phyloP scores from a whole-genome alignment of 306 rosid genomes.

The Prunus armeniaca region DNA sequence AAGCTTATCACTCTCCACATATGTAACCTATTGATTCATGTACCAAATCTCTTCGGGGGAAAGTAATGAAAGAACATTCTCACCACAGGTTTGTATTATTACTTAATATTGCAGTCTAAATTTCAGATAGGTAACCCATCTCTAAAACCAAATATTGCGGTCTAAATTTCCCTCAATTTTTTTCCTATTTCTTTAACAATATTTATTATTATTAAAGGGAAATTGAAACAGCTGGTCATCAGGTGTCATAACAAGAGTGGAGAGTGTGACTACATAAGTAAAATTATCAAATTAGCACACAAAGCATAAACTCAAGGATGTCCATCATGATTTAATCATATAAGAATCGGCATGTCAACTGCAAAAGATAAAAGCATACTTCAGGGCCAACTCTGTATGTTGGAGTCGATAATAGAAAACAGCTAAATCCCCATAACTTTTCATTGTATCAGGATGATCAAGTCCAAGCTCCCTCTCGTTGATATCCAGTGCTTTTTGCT shows the following conservation, averaged over 20 bases:
- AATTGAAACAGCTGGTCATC: neutral
- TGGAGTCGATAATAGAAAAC: slow-evolving; percentile 98
- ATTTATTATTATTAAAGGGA: neutral
- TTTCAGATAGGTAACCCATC: neutral
- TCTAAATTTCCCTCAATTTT: neutral
- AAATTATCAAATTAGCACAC: neutral
- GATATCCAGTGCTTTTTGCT: slow-evolving; percentile 96
- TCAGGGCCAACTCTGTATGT: slow-evolving; percentile 94
- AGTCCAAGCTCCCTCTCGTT: slow-evolving; percentile 98
- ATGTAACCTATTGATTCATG: neutral
- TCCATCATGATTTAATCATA: slow-evolving; percentile 14
- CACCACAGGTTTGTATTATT: neutral
- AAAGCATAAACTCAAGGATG: neutral
- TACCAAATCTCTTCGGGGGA: neutral
- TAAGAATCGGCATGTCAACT: neutral
- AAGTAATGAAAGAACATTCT: neutral
- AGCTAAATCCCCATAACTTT: slow-evolving; percentile 98
- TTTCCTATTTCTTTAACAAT: neutral
- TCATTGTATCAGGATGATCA: slow-evolving; percentile 99
- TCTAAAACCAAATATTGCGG: neutral
- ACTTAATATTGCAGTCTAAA: neutral
- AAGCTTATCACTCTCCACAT: neutral
- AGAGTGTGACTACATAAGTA: neutral
- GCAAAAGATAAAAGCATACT: slow-evolving; percentile 51
- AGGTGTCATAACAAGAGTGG: neutral